Evolutionary conservation across 192 early-diverging fungal species (phyloP).

Genomic region (Lunasporangiospora selenospora): DNA sequence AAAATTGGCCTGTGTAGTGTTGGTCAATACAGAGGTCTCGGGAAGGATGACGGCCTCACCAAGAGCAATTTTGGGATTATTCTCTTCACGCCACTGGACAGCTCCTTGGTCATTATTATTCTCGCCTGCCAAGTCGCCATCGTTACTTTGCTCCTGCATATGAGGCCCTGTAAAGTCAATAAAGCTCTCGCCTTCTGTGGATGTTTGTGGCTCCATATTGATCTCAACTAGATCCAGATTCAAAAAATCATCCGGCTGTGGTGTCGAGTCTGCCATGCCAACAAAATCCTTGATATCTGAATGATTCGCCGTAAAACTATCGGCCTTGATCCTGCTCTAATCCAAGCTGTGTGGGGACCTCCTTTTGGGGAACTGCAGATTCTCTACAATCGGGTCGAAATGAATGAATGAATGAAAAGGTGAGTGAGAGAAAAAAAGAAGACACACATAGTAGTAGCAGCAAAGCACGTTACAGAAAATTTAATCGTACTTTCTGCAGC

Average conservation of each 20-base stretch:
- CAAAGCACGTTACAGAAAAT: no score
- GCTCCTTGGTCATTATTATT: not conserved
- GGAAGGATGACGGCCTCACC: not conserved
- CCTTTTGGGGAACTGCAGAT: no score
- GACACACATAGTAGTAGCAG: no score
- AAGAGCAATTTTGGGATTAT: not conserved
- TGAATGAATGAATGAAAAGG: no score
- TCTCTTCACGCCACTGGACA: conserved; percentile 11
- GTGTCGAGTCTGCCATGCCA: conserved; percentile 26
- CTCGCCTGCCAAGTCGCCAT: not conserved
- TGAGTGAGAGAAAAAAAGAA: no score
- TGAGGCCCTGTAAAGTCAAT: not conserved
- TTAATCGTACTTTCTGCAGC: no score
- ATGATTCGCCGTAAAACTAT: no score
- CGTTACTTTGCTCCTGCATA: not conserved
- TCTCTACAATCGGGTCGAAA: no score
- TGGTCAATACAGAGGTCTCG: not conserved
- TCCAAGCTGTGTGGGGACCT: no score
- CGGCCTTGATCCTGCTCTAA: no score
- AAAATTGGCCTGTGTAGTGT: not conserved
- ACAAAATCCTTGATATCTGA: no score
- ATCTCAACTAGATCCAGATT: conserved; percentile 29
- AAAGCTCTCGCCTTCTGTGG: not conserved
- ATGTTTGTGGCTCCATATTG: conserved; percentile 5
- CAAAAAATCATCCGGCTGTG: conserved; percentile 34